Evolutionary conservation across 73 alveolate genomes (phyloP).

Genomic region (Urostyla sp.): DNA sequence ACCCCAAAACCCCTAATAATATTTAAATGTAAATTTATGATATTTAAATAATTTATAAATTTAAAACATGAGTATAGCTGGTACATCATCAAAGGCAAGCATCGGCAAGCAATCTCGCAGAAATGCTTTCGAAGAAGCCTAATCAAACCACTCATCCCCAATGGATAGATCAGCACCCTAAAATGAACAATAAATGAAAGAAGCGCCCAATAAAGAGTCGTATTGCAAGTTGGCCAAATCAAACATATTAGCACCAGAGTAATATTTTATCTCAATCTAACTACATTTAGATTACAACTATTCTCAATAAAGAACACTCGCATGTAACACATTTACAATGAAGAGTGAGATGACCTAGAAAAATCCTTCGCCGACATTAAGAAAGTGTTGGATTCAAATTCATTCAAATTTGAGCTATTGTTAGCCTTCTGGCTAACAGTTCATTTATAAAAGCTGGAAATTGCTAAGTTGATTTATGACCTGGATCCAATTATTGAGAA

Average conservation of each 20-base stretch:
- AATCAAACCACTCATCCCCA: neutral
- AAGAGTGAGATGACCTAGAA: conserved; percentile 57
- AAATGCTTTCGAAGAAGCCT: neutral
- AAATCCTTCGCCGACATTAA: conserved; percentile 52
- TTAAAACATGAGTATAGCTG: too few relatives aligned
- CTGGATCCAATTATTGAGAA: conserved; percentile 46
- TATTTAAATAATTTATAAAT: too few relatives aligned
- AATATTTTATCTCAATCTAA: neutral
- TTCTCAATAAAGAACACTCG: conserved; percentile 39
- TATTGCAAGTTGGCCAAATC: conserved; percentile 42
- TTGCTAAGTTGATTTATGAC: conserved; percentile 34
- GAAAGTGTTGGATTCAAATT: conserved; percentile 1
- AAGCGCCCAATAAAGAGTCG: conserved; percentile 29
- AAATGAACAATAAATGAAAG: neutral
- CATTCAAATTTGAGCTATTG: conserved; percentile 44
- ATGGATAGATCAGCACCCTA: neutral
- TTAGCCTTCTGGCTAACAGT: conserved; percentile 56
- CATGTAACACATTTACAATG: conserved; percentile 42
- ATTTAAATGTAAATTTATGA: too few relatives aligned
- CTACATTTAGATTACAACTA: conserved; percentile 6
- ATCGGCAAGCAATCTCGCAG: neutral
- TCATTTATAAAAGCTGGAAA: conserved; percentile 43
- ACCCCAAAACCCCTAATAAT: neutral
- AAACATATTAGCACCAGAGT: conserved; percentile 62
- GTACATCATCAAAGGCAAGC: too few relatives aligned